A percentile compares a stretch with the other conserved stretches of the same genome.
Conservation (phyloP, 345 rosid species). For the Erucastrum elatum region DNA sequence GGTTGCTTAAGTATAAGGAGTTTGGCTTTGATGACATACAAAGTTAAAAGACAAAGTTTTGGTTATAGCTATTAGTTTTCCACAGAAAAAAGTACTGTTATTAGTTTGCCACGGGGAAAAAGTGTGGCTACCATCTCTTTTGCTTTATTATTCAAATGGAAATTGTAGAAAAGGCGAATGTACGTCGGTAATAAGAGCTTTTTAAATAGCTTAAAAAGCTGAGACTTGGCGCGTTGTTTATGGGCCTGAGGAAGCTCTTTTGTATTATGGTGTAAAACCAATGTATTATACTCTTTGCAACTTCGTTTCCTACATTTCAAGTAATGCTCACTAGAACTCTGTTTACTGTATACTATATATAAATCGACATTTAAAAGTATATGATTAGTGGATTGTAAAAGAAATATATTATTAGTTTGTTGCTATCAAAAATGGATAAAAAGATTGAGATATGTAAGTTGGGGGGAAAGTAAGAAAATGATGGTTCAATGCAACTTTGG, state of each 20-base stretch:
- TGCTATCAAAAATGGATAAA: neutral
- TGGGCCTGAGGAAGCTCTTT: neutral
- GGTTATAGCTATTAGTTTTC: neutral
- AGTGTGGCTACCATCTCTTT: neutral
- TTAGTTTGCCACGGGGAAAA: neutral
- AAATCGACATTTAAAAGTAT: neutral
- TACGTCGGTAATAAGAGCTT: neutral
- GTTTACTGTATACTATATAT: neutral
- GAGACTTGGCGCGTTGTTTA: conserved; percentile 17
- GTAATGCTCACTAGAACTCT: neutral
- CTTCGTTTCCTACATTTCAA: neutral
- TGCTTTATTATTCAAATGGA: conserved; percentile 11
- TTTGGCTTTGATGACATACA: neutral
- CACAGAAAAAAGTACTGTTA: neutral
- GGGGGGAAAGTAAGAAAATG: conserved; percentile 8
- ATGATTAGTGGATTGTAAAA: neutral
- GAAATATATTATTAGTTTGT: neutral
- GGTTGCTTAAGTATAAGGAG: too few relatives aligned
- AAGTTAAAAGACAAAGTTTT: neutral
- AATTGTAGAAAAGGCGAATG: neutral
- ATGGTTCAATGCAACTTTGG: conserved; percentile 27
- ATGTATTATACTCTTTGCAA: neutral
- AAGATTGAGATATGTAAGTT: neutral
- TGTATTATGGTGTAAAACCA: neutral
- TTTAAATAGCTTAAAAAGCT: conserved; percentile 17